Percentiles rank a stretch among this genome's conserved stretches.
These are phyloP conservation scores for Primulina eburnea DNA, from an alignment of 257 asterid species.

Conservation along the genomic window DNA sequence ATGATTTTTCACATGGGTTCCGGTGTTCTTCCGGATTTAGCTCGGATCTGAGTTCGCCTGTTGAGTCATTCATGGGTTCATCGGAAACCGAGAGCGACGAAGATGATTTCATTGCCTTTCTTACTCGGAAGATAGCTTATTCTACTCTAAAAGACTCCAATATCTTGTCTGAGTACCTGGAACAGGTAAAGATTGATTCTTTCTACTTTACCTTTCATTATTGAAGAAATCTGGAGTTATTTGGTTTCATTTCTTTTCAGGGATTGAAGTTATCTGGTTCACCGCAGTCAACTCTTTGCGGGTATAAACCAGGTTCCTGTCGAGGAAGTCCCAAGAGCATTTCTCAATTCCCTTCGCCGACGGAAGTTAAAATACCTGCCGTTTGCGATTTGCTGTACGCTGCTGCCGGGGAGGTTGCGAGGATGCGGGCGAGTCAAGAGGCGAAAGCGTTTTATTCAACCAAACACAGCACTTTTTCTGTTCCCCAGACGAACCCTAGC, in stretches of 20 bases:
- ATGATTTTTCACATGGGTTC: constrained; percentile 25
- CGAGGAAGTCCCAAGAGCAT: constrained; percentile 43
- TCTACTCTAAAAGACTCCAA: constrained; percentile 36
- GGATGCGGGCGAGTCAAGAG: constrained; percentile 46
- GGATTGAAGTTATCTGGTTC: constrained; percentile 53
- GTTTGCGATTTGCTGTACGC: constrained; percentile 50
- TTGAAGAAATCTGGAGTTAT: neutral
- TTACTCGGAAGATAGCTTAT: constrained; percentile 37
- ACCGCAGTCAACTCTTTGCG: constrained; percentile 71
- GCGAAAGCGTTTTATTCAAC: constrained; percentile 29
- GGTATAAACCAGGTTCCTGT: constrained; percentile 41
- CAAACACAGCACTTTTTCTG: constrained; percentile 21
- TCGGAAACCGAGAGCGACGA: constrained; percentile 72
- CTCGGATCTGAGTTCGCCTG: constrained; percentile 70
- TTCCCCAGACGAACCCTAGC: constrained; percentile 12
- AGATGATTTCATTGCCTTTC: constrained; percentile 52
- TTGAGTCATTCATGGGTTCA: constrained; percentile 53
- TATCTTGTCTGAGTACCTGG: constrained; percentile 17
- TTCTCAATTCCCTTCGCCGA: constrained; percentile 16
- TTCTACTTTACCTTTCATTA: neutral
- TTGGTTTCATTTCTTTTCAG: constrained; percentile 17
- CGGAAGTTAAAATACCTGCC: neutral
- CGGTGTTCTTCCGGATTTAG: constrained; percentile 24
- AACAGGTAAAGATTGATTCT: constrained; percentile 25
- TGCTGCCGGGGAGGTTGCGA: constrained; percentile 57